A percentile compares a stretch with the other conserved stretches of the same genome.
phyloP scores from a whole-genome alignment of 352 stramenopile genomes.

The Albugo candida region DNA sequence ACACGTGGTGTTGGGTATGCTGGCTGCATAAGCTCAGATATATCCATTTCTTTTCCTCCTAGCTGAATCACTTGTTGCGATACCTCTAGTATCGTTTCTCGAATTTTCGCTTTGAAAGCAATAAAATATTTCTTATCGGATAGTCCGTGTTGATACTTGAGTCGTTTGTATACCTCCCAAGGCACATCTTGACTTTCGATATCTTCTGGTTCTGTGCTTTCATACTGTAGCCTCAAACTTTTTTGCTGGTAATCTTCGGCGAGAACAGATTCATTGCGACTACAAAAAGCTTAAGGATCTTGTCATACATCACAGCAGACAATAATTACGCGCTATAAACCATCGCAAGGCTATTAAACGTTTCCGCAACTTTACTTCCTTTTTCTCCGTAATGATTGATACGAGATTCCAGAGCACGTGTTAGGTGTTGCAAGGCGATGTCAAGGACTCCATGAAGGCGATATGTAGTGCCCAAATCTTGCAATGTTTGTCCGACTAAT shows the following conservation, averaged over 20 bases:
- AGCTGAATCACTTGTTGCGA: no score
- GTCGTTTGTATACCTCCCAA: conserved; percentile 63
- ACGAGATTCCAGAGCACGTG: conserved; percentile 24
- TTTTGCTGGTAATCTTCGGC: conserved; percentile 27
- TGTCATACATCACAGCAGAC: not conserved
- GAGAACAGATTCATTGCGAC: conserved; percentile 16
- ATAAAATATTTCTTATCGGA: conserved; percentile 4
- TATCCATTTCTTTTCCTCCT: no score
- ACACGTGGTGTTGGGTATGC: no score
- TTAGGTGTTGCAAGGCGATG: conserved; percentile 35
- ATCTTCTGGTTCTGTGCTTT: conserved; percentile 35
- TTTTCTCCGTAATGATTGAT: conserved; percentile 25
- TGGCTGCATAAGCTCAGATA: no score
- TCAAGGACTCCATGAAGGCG: conserved; percentile 27
- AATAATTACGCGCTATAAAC: conserved; percentile 24
- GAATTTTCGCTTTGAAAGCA: no score
- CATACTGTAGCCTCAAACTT: conserved; percentile 31
- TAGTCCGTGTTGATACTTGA: conserved; percentile 39
- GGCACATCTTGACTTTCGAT: conserved; percentile 57
- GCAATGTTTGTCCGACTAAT: conserved; percentile 33
- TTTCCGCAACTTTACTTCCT: conserved; percentile 54
- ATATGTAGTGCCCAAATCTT: conserved; percentile 48
- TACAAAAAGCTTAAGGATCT: conserved; percentile 1
- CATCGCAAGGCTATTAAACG: conserved; percentile 55
- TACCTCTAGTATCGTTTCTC: no score